Evolutionary conservation across 2,329 filamentous ascomycete genomes (phyloP), one percentile per base, ranked within the genome.

Genomic region (Penicillium sumatraense): DNA sequence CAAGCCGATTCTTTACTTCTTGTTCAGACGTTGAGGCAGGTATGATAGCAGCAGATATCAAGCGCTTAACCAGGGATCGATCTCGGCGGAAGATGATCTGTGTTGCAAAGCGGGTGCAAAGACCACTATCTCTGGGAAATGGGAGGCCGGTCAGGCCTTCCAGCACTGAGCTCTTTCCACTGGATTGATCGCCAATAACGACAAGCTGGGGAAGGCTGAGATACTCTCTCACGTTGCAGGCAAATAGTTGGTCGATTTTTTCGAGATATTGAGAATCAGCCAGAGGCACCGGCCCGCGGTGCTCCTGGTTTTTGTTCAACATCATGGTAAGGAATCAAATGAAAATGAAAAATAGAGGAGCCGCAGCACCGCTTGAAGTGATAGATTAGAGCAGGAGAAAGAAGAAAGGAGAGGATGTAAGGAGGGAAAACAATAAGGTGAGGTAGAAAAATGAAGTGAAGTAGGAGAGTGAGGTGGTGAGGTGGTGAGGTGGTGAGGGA

Each of bases 91-190:
- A 72, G 11, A 72, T 76, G 41, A 82, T 81, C 54, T 81, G 74
- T 0, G 78, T 81, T 0, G 78, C 76, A 61, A 78, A 80, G 2
- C 75, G 62, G 2, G 78, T 80, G 44, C 77, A 80, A 1, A 72
- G 60, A 5, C 62, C 65, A 35, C 59, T 67, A 2, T 62, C 64
- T 5, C 65, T 52, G 13, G 71, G 68, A 23, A 72, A 71, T 0
- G 70, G 59, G 3, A 72, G 53, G 1, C 64, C 62, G 2, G 68
- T 73, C 1, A 74, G 13, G 0, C 60, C 67, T 53, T 73, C 68
- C 1, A 73, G 62, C 1, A 71, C 55, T 1, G 70, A 72, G 5
- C 62, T 66, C 31, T 74, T 74, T 0, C 71, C 71, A 55, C 65
- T 69, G 6, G 68, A 70, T 38, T 73, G 69, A 51, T 73, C 69